These are phyloP conservation scores for Saccharomyces hybrid DNA, from an alignment of 1,139 yeast species.

Conservation along the genomic window DNA sequence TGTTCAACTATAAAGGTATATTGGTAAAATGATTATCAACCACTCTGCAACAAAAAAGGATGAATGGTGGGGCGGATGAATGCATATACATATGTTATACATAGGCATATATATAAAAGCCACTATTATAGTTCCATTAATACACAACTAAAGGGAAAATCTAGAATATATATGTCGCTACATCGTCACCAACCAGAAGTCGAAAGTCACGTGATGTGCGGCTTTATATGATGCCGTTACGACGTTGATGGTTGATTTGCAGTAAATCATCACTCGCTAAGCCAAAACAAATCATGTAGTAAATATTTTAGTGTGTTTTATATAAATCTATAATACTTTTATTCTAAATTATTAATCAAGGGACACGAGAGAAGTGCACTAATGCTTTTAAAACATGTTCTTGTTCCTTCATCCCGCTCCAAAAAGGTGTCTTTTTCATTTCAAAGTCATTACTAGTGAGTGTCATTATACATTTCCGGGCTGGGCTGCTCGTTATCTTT, in stretches of 20 bases:
- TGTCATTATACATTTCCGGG: not conserved
- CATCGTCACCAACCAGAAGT: not conserved
- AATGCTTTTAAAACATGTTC: not conserved
- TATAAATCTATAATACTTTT: not conserved
- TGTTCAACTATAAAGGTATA: not conserved
- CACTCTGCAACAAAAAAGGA: not conserved
- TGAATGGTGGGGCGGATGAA: not conserved
- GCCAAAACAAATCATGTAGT: not conserved
- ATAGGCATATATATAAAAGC: not conserved
- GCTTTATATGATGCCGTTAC: not conserved
- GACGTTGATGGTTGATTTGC: too few relatives aligned
- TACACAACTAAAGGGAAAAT: too few relatives aligned
- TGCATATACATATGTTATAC: not conserved
- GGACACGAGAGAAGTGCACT: not conserved
- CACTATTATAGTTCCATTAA: too few relatives aligned
- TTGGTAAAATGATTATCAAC: not conserved
- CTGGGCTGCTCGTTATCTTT: not conserved
- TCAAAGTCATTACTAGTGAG: not conserved
- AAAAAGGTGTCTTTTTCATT: not conserved
- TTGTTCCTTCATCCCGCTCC: not conserved
- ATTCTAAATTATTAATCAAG: not conserved
- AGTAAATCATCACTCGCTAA: not conserved
- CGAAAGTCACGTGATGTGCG: not conserved
- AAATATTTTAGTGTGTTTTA: not conserved
- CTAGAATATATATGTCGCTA: too few relatives aligned